These are phyloP conservation scores for Blastobotrys arbuscula DNA, from an alignment of 1,139 yeast genomes.

Conservation along the genomic window DNA sequence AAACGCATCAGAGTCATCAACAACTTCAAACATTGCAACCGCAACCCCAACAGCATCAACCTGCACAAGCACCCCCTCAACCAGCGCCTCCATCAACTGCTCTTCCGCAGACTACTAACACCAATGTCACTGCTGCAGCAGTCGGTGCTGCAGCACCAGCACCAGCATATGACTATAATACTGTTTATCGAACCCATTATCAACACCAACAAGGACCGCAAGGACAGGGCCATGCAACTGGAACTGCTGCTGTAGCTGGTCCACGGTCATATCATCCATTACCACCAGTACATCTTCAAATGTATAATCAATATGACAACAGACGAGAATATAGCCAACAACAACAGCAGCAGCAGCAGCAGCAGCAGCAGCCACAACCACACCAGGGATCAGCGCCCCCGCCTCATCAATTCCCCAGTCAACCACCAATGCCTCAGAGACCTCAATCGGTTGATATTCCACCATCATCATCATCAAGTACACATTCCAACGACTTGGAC, in stretches of 20 bases:
- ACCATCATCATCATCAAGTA: neutral
- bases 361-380: slow-evolving; percentile 6
- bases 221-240: neutral
- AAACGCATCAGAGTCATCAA: neutral
- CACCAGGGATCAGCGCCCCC: slow-evolving; percentile 5
- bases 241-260: too few species aligned
- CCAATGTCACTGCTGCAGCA: too few species aligned
- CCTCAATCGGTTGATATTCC: slow-evolving; percentile 21
- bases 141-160: too few species aligned
- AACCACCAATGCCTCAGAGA: slow-evolving; percentile 8
- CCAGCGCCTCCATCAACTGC: neutral
- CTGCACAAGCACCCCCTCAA: neutral
- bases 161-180: too few species aligned
- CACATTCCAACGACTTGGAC: slow-evolving; percentile 1
- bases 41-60: neutral
- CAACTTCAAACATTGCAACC: neutral
- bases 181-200: too few species aligned
- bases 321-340: too few species aligned
- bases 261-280: slow-evolving; percentile 8
- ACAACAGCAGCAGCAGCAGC: slow-evolving; percentile 1
- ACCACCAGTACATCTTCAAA: neutral
- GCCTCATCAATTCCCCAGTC: slow-evolving; percentile 12
- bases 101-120: too few species aligned
- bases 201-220: neutral
- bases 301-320: too few species aligned